Percentiles rank a stretch among this genome's conserved stretches.
Conservation (phyloP, 768 basidiomycete species). For the Trametes punicea region DNA sequence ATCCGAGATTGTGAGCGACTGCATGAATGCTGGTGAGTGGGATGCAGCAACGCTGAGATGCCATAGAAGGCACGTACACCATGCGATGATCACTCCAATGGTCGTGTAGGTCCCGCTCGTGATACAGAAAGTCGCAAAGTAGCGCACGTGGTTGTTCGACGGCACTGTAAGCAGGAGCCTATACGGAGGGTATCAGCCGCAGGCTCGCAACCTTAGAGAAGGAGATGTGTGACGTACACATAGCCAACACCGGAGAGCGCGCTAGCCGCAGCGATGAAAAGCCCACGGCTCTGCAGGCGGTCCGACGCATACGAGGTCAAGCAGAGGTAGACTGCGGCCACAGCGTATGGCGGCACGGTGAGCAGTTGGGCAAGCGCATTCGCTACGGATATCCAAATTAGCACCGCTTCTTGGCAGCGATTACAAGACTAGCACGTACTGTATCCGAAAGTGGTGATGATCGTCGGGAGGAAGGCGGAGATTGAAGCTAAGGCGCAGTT, state of each 20-base stretch:
- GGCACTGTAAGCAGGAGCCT: constrained; percentile 55
- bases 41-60: neutral
- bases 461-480: constrained; percentile 80
- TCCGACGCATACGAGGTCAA: constrained; percentile 59
- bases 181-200: neutral
- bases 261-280: constrained; percentile 43
- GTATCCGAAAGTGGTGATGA: constrained; percentile 69
- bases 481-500: constrained; percentile 78
- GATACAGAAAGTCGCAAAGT: constrained; percentile 76
- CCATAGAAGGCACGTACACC: constrained; percentile 53
- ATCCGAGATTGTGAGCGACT: constrained; percentile 75
- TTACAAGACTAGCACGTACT: constrained; percentile 63
- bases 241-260: constrained; percentile 56
- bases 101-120: constrained; percentile 72
- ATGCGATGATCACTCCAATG: constrained; percentile 68
- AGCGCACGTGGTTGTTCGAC: constrained; percentile 54
- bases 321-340: constrained; percentile 57
- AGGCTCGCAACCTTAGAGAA: neutral
- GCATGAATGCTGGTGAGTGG: neutral
- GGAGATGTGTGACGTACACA: constrained; percentile 42
- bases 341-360: constrained; percentile 77
- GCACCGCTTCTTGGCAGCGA: constrained; percentile 39
- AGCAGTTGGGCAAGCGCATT: constrained; percentile 64
- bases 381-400: constrained; percentile 35
- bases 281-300: constrained; percentile 55